Evolutionary conservation across 345 rosid genomes (phyloP).

Genomic region (Eucalyptus urophylla): DNA sequence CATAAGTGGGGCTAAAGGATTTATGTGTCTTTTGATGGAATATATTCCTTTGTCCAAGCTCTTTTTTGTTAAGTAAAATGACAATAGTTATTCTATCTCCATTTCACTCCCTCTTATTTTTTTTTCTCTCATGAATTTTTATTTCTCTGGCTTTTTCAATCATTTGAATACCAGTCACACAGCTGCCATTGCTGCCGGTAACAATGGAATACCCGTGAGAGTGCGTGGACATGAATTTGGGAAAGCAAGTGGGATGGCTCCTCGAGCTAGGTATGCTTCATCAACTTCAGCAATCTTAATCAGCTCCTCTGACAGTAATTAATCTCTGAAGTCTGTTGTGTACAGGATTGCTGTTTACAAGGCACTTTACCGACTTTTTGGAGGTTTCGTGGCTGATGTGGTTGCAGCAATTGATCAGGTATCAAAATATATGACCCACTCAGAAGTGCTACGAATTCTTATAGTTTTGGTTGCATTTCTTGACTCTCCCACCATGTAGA

Average conservation of each 20-base stretch:
- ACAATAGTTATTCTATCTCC: background rate
- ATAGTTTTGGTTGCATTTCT: background rate
- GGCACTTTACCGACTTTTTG: conserved; percentile 92
- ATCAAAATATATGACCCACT: background rate
- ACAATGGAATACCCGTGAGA: conserved; percentile 94
- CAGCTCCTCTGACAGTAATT: background rate
- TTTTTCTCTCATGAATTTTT: conserved; percentile 3
- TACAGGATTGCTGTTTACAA: conserved; percentile 44
- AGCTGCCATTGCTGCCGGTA: conserved; percentile 98
- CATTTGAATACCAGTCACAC: conserved; percentile 53
- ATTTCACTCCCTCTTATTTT: background rate
- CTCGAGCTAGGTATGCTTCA: conserved; percentile 77
- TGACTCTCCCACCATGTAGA: background rate
- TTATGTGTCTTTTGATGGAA: background rate
- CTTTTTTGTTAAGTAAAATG: background rate
- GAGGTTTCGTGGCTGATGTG: conserved; percentile 95
- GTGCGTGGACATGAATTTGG: conserved; percentile 94
- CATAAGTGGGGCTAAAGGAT: background rate
- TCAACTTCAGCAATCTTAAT: background rate
- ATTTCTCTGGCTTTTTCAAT: background rate
- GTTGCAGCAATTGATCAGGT: conserved; percentile 99
- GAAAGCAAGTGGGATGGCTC: conserved; percentile 99
- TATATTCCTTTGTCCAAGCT: background rate
- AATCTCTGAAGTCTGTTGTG: background rate
- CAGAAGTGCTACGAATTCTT: background rate